phyloP scores from a whole-genome alignment of 2,329 filamentous ascomycete species.

The Chalaropsis ovoidea region DNA sequence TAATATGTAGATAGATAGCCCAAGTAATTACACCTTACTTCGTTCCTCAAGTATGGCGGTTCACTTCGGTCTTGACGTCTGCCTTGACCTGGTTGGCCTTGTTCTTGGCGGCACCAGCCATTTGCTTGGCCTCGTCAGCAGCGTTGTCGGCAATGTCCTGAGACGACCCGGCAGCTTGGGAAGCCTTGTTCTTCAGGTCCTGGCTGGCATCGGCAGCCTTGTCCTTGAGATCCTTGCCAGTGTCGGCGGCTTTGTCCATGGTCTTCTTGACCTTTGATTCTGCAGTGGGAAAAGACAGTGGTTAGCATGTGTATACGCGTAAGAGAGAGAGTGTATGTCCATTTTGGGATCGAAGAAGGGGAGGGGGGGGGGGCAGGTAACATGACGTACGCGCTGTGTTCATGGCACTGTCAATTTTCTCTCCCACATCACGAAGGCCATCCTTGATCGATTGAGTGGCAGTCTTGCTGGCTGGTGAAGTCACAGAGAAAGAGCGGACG shows the following conservation, averaged over 20 bases:
- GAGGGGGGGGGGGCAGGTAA: neutral
- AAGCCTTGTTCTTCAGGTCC: slow-evolving; percentile 31
- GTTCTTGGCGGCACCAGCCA: slow-evolving; percentile 35
- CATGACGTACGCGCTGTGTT: slow-evolving; percentile 44
- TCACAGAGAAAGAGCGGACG: slow-evolving; percentile 44
- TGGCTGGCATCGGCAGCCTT: slow-evolving; percentile 39
- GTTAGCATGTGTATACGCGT: neutral
- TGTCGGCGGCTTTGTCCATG: slow-evolving; percentile 30
- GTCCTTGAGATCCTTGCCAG: slow-evolving; percentile 35
- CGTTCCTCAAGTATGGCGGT: slow-evolving; percentile 27
- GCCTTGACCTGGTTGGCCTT: slow-evolving; percentile 36
- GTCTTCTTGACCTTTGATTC: slow-evolving; percentile 30
- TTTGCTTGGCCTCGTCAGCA: slow-evolving; percentile 36
- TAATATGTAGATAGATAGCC: neutral
- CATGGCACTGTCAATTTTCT: slow-evolving; percentile 53
- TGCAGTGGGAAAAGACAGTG: neutral
- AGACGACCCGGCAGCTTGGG: slow-evolving; percentile 31
- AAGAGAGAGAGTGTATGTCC: neutral
- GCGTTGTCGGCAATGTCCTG: slow-evolving; percentile 31
- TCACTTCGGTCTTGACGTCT: slow-evolving; percentile 36
- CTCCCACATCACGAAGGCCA: slow-evolving; percentile 46
- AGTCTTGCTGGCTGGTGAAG: slow-evolving; percentile 38
- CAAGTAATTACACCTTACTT: slow-evolving; percentile 25
- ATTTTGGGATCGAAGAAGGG: too few species aligned
- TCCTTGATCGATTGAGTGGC: slow-evolving; percentile 49